phyloP scores from a whole-genome alignment of 164 flowering plant genomes.

The Macadamia integrifolia region DNA sequence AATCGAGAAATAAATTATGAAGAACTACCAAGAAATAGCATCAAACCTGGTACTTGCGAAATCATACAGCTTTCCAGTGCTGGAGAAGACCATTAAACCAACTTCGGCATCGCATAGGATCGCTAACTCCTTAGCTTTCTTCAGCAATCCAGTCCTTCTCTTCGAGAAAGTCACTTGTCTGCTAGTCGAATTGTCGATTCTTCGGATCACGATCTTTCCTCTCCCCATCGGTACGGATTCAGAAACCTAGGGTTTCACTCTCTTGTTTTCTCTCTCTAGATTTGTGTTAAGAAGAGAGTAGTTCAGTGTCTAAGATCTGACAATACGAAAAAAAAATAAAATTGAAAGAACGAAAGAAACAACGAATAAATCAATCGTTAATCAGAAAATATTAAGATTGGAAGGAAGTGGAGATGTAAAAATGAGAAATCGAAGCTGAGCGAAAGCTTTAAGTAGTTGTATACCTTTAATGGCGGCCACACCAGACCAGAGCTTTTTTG shows the following conservation, averaged over 20 bases:
- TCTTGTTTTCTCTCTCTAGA: neutral
- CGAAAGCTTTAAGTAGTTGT: neutral
- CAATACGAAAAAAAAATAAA: neutral
- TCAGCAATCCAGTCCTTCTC: slow-evolving; percentile 62
- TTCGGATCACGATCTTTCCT: slow-evolving; percentile 69
- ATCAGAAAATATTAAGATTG: neutral
- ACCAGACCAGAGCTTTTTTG: neutral
- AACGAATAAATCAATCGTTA: neutral
- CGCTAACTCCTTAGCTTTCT: slow-evolving; percentile 74
- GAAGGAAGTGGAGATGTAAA: neutral
- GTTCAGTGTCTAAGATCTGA: too few relatives aligned
- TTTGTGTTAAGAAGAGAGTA: neutral
- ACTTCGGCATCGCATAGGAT: slow-evolving; percentile 79
- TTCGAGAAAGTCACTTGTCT: slow-evolving; percentile 85
- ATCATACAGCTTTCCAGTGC: slow-evolving; percentile 71
- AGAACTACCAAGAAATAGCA: neutral
- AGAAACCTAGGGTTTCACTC: slow-evolving; percentile 6
- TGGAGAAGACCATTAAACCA: slow-evolving; percentile 68
- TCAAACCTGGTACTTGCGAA: slow-evolving; percentile 56
- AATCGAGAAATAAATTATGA: neutral
- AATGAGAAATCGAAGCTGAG: neutral
- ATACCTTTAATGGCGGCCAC: neutral
- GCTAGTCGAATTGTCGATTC: slow-evolving; percentile 69
- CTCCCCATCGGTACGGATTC: slow-evolving; percentile 46
- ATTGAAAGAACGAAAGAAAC: neutral